These are phyloP conservation scores for Vickermania ingenoplastis DNA, from an alignment of 208 protist species.

Conservation along the genomic window DNA sequence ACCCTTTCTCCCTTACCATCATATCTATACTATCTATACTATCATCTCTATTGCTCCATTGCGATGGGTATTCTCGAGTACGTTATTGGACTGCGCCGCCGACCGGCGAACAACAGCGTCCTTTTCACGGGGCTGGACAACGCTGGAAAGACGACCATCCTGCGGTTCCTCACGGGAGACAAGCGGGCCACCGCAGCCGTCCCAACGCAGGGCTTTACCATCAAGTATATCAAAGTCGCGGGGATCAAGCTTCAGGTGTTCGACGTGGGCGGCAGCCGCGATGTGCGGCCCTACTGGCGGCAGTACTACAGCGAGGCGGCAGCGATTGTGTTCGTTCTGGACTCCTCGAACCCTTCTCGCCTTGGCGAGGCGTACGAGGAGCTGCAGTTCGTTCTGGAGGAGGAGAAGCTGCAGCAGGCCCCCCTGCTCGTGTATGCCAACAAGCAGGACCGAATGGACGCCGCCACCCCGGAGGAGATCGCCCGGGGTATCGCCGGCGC, in stretches of 20 bases:
- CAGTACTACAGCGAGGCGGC: conserved; percentile 95
- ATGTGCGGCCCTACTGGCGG: conserved; percentile 94
- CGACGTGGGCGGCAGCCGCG: conserved; percentile 95
- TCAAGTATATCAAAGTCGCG: conserved; percentile 88
- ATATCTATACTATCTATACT: too few species aligned
- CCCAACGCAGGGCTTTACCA: conserved; percentile 97
- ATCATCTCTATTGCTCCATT: too few species aligned
- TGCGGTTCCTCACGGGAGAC: conserved; percentile 85
- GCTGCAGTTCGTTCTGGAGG: conserved; percentile 83
- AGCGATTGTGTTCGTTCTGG: conserved; percentile 91
- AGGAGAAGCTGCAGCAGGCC: conserved; percentile 90
- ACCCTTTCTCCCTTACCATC: too few species aligned
- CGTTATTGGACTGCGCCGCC: conserved; percentile 74
- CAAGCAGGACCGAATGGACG: conserved; percentile 94
- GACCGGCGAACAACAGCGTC: conserved; percentile 74
- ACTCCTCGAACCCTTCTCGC: conserved; percentile 80
- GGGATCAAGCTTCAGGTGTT: conserved; percentile 95
- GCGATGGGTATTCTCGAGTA: conserved; percentile 92
- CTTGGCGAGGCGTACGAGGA: conserved; percentile 88
- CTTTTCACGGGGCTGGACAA: conserved; percentile 96
- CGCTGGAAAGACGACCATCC: conserved; percentile 94
- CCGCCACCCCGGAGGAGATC: conserved; percentile 64
- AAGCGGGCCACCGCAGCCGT: conserved; percentile 90
- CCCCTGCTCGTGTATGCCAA: conserved; percentile 96
- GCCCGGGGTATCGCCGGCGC: conserved; percentile 57